Base-by-base conservation (phyloP, 2,329 filamentous ascomycete genomes). In the Fusarium siculi region DNA sequence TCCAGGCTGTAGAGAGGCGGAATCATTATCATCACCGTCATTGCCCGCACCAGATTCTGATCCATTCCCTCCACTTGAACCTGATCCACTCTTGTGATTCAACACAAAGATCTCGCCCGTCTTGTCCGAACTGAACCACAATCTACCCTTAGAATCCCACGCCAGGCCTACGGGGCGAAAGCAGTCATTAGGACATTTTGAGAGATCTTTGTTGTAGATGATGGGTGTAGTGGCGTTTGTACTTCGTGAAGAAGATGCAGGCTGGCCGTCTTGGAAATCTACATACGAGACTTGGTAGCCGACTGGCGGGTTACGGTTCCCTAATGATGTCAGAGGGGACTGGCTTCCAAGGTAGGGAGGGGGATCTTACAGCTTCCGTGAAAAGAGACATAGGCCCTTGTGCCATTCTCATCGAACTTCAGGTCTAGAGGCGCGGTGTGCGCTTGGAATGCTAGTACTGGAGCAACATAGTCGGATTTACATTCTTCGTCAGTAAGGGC, bases 351-450 rank as follows among this genome's bases (percentile, higher is more conserved):
- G 23, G 19, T 23, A 23, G 14, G 18, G 3, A 7, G 10, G 7
- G 12, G 55, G 4, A 15, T 80, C 83, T 81, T 79, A 91, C 92
- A 94, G 79, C 89, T 92, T 15, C 93, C 92, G 79, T 93, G 92
- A 81, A 94, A 93, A 1, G 89, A 85, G 23, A 95, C 83, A 81
- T 89, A 94, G 2, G 91, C 92, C 4, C 84, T 86, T 16, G 85
- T 87, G 39, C 88, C 88, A 47, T 86, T 82, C 1, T 84, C 77
- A 68, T 88, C 85, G 82, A 95, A 95, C 69, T 90, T 89, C 77
- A 94, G 88, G 71, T 93, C 92, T 2, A 95, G 83, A 2, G 93
- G 93, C 0, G 93, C 92, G 77, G 87, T 92, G 77, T 95, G 93
- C 2, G 92, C 88, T 56, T 83, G 83, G 73, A 88, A 88, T 7